Conservation (phyloP, 2,329 filamentous ascomycete species). For the Xylariaceae sp. region DNA sequence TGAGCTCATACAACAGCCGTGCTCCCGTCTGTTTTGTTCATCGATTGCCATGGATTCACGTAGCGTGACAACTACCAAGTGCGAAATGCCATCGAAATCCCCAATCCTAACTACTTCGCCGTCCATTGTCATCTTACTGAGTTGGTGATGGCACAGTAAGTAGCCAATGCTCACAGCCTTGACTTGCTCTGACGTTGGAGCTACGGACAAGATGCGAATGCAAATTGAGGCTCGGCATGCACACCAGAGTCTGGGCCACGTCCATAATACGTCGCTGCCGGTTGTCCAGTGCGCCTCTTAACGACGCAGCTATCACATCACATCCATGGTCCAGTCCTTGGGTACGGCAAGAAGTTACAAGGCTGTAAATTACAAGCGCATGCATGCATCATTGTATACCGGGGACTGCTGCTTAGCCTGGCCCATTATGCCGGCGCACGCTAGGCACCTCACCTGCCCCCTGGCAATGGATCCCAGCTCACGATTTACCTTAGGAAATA, state of each 20-base stretch:
- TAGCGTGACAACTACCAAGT: too few species aligned
- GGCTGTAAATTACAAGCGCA: neutral
- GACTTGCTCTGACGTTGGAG: too few species aligned
- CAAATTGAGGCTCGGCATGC: neutral
- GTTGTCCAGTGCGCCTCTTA: conserved; percentile 10
- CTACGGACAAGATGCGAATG: too few species aligned
- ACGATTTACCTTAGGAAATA: too few species aligned
- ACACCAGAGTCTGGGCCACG: neutral
- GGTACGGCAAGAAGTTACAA: neutral
- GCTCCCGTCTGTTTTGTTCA: too few species aligned
- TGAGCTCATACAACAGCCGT: too few species aligned
- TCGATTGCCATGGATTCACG: too few species aligned
- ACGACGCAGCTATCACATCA: conserved; percentile 12
- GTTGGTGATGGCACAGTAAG: too few species aligned
- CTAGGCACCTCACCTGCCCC: conserved; percentile 10
- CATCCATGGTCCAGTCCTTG: conserved; percentile 12
- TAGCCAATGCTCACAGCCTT: too few species aligned
- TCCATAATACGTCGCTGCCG: too few species aligned
- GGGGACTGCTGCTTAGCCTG: conserved; percentile 8
- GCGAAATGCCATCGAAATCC: too few species aligned
- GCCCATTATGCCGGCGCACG: conserved; percentile 16
- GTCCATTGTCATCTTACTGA: neutral
- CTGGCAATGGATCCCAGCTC: neutral
- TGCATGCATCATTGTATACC: neutral
- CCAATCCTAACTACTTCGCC: too few species aligned